phyloP scores from a whole-genome alignment of 2,329 filamentous ascomycete genomes.

The Colletotrichum magnum region DNA sequence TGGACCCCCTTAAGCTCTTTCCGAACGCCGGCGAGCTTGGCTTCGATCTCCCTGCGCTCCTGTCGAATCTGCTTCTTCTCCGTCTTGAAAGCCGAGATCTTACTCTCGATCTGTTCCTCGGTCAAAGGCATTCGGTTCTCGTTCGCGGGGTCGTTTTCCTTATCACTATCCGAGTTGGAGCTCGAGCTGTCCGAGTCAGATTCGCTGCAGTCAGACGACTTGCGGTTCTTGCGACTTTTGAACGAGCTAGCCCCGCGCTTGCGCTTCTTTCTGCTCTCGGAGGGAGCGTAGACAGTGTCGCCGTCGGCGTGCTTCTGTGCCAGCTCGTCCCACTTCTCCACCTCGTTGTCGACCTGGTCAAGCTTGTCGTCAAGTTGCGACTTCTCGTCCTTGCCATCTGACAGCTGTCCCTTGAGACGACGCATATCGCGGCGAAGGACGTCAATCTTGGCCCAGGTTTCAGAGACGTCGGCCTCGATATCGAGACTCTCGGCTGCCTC shows the following conservation, averaged over 20 bases:
- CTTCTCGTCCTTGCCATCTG: constrained; percentile 17
- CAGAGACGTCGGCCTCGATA: constrained; percentile 42
- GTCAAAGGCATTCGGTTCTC: constrained; percentile 25
- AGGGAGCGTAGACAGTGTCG: constrained; percentile 43
- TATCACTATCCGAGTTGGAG: constrained; percentile 25
- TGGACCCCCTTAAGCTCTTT: constrained; percentile 24
- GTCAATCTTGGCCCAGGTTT: constrained; percentile 51
- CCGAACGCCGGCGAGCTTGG: constrained; percentile 13
- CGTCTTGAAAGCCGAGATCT: constrained; percentile 17
- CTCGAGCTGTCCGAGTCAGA: constrained; percentile 42
- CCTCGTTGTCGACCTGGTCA: constrained; percentile 42
- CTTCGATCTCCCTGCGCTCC: constrained; percentile 40
- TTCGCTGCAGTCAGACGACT: constrained; percentile 36
- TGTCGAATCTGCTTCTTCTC: constrained; percentile 42
- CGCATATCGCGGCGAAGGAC: constrained; percentile 44
- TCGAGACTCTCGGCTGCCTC: constrained; percentile 54
- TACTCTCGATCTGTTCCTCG: constrained; percentile 21
- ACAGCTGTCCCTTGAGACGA: constrained; percentile 42
- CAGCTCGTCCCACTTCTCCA: constrained; percentile 44
- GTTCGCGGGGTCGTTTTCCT: constrained; percentile 20
- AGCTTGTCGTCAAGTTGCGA: constrained; percentile 39
- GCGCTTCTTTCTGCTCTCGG: constrained; percentile 42
- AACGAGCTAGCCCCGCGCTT: constrained; percentile 36
- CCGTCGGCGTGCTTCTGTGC: constrained; percentile 37
- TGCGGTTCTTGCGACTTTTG: constrained; percentile 33